phyloP scores from a whole-genome alignment of 345 rosid species.

The Atalantia buxifolia region DNA sequence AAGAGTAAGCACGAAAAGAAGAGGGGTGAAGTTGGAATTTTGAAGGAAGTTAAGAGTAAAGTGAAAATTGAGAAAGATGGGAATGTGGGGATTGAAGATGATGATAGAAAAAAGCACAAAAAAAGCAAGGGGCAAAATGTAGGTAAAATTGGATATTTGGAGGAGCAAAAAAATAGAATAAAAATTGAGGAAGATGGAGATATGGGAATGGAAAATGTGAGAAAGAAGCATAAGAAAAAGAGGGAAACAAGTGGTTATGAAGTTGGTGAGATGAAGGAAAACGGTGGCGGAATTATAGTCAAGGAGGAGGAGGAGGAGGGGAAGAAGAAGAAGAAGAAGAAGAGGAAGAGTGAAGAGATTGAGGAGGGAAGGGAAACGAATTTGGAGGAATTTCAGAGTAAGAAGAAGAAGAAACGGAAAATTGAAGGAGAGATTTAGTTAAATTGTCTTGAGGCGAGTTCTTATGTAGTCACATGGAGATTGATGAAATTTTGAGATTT shows the following conservation, averaged over 20 bases:
- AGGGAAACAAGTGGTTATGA: neutral
- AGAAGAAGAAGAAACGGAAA: conserved; percentile 42
- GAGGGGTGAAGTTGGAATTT: neutral
- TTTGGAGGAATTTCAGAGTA: conserved; percentile 29
- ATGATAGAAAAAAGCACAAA: neutral
- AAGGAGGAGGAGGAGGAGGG: conserved; percentile 3
- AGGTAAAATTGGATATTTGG: neutral
- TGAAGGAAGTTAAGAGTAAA: neutral
- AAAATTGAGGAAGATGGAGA: conserved; percentile 7
- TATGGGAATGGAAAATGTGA: conserved; percentile 8
- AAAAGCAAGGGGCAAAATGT: neutral
- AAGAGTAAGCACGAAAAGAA: conserved; percentile 5
- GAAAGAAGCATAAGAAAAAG: conserved; percentile 13
- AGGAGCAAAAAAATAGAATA: conserved; percentile 3
- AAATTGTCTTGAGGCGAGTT: neutral
- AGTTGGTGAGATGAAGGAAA: neutral
- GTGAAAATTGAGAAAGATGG: neutral
- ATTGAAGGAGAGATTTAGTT: conserved; percentile 3
- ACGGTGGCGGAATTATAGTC: neutral
- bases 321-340: conserved; percentile 13
- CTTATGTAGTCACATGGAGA: neutral
- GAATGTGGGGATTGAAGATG: neutral
- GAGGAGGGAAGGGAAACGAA: conserved; percentile 17
- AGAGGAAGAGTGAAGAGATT: conserved; percentile 27
- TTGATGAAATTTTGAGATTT: neutral